Evolutionary conservation across 2,329 filamentous ascomycete genomes (phyloP).

Genomic region (Cladosporium sp.): DNA sequence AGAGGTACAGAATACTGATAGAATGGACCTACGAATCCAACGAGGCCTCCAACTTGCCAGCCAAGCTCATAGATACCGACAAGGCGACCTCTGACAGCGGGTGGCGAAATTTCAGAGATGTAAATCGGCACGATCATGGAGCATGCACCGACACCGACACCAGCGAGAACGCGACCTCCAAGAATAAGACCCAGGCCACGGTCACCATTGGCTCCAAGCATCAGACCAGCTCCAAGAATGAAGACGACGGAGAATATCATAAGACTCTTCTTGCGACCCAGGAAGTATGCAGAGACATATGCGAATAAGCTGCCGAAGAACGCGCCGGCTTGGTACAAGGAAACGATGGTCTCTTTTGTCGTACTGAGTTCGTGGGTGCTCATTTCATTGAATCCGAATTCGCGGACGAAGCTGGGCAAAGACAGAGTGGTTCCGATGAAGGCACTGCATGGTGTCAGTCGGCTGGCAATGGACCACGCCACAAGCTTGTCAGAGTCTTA

Average conservation of each 20-base stretch:
- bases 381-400: conserved; percentile 61
- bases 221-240: conserved; percentile 65
- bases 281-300: conserved; percentile 62
- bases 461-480: too few relatives aligned
- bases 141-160: conserved; percentile 53
- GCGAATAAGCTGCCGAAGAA: conserved; percentile 75
- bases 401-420: conserved; percentile 62
- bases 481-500: background rate
- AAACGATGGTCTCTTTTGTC: conserved; percentile 71
- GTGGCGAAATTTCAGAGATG: conserved; percentile 55
- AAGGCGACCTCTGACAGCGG: conserved; percentile 55
- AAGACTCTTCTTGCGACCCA: conserved; percentile 63
- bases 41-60: conserved; percentile 50
- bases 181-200: conserved; percentile 61
- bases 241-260: conserved; percentile 61
- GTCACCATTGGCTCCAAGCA: conserved; percentile 61
- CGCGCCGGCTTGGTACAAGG: conserved; percentile 75
- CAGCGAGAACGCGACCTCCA: conserved; percentile 54
- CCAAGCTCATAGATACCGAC: conserved; percentile 56
- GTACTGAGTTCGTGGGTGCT: conserved; percentile 48
- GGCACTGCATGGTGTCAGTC: conserved; percentile 8
- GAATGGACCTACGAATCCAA: conserved; percentile 36
- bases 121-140: conserved; percentile 58
- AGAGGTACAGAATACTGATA: background rate
- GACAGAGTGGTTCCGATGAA: conserved; percentile 54